Base-by-base conservation (phyloP, 441 rosid genomes). In the Eruca vesicaria region DNA sequence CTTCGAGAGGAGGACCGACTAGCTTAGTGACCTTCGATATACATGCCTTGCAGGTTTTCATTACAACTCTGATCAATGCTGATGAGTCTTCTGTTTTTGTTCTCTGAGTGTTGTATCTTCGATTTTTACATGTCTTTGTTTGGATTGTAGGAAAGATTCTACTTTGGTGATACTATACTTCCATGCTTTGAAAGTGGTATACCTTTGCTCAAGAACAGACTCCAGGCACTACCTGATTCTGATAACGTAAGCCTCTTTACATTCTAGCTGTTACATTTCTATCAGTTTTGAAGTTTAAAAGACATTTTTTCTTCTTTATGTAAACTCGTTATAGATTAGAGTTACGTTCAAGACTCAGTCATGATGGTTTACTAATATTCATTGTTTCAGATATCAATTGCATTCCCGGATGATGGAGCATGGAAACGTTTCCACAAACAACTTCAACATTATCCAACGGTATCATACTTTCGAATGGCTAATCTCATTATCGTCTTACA, bases 341-440 rank as follows among this genome's bases (percentile, higher is more conserved):
- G 57, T 52, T 52, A 0, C 12, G 2, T 52, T 18, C 26, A 50
- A 16, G 56, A 16, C 20, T 28, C 31, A 23, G 20, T 71, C 5
- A 28, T 28, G 55, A 28, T 53, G 61, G 21, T 62, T n/a, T 36
- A n/a, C 69, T 69, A 21, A 0, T 62, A 28, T 53, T 41, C 11
- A 35, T 41, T 64, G 63, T 62, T 76, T 32, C 92, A 95, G 99
- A 91, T 95, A 81, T 86, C 99, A 59, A 89, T 95, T 80, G 99
- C 99, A 80, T 95, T 92, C 81, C 99, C 99, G 18, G 99, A 95
- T 83, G 99, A 95, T 72, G 98, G 99, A 78, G 97, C 98, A 14
- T 95, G 98, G 98, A 95, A 95, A 83, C 80, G 98, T 69, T 95
- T 92, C 83, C 96, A 95, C 81, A 95, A 92, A 69, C 96, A 89